Conservation (phyloP, 2,329 filamentous ascomycete species). For the Pseudocercospora fijiensis region DNA sequence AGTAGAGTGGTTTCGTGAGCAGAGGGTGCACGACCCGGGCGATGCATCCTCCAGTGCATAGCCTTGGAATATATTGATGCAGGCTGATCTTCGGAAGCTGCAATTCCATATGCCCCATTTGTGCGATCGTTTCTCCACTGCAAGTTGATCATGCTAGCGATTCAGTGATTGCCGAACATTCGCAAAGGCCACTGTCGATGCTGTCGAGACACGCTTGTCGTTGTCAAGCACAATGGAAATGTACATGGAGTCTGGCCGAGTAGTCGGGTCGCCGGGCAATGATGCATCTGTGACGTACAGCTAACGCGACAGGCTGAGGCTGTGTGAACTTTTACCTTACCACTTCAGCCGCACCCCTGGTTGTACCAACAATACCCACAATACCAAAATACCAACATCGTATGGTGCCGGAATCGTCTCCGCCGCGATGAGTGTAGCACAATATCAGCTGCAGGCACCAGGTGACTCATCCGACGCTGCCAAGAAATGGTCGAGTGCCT, state of each 20-base stretch:
- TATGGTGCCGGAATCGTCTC: neutral
- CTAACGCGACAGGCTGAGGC: neutral
- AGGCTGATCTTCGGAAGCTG: neutral
- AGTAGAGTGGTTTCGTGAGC: neutral
- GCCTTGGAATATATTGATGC: neutral
- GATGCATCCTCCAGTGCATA: neutral
- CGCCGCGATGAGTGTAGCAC: neutral
- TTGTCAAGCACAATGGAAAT: too few relatives aligned
- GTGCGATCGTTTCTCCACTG: neutral
- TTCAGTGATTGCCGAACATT: neutral
- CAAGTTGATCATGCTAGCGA: neutral
- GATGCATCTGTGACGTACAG: neutral
- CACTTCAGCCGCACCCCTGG: neutral
- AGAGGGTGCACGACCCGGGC: neutral
- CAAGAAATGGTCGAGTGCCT: neutral
- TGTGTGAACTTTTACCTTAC: neutral
- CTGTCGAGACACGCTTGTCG: neutral
- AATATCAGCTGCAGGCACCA: neutral
- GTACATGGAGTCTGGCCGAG: neutral
- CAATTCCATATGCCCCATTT: neutral
- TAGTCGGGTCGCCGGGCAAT: neutral
- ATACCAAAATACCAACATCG: neutral
- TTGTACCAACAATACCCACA: neutral
- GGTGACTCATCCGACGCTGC: neutral
- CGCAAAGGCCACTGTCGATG: neutral